Conservation (phyloP, 1,139 yeast species). For the Hemisphaericaspora xylofermentans region DNA sequence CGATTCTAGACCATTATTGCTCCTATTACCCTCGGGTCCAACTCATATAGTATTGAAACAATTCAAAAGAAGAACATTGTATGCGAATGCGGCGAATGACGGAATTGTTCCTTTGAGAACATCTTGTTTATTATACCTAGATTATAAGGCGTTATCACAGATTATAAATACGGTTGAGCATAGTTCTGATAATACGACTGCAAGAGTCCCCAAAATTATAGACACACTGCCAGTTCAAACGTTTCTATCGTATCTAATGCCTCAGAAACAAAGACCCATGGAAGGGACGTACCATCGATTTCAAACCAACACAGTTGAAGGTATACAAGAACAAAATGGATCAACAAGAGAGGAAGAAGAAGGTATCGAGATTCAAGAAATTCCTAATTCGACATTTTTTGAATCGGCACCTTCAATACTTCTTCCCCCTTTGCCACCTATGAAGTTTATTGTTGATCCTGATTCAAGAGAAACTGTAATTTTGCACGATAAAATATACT, state of each 20-base stretch:
- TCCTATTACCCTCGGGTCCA: slow-evolving; percentile 78
- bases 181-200: background rate
- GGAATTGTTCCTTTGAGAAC: slow-evolving; percentile 95
- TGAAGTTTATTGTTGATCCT: slow-evolving; percentile 67
- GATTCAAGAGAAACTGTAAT: slow-evolving; percentile 36
- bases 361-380: slow-evolving; percentile 20
- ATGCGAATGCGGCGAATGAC: slow-evolving; percentile 80
- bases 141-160: slow-evolving; percentile 44
- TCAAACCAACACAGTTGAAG: slow-evolving; percentile 24
- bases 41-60: slow-evolving; percentile 62
- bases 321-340: slow-evolving; percentile 7
- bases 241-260: slow-evolving; percentile 44
- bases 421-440: slow-evolving; percentile 84
- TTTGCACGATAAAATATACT: slow-evolving; percentile 42
- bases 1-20: slow-evolving; percentile 59
- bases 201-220: slow-evolving; percentile 20
- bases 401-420: slow-evolving; percentile 79
- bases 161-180: slow-evolving; percentile 29
- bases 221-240: slow-evolving; percentile 41
- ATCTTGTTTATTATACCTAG: slow-evolving; percentile 75
- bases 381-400: slow-evolving; percentile 75
- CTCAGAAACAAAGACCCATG: slow-evolving; percentile 32
- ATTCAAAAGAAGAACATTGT: slow-evolving; percentile 70
- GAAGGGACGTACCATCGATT: slow-evolving; percentile 29
- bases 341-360: slow-evolving; percentile 17